Conservation (phyloP, 208 protist genomes). For the Wallacemonas sp. region DNA sequence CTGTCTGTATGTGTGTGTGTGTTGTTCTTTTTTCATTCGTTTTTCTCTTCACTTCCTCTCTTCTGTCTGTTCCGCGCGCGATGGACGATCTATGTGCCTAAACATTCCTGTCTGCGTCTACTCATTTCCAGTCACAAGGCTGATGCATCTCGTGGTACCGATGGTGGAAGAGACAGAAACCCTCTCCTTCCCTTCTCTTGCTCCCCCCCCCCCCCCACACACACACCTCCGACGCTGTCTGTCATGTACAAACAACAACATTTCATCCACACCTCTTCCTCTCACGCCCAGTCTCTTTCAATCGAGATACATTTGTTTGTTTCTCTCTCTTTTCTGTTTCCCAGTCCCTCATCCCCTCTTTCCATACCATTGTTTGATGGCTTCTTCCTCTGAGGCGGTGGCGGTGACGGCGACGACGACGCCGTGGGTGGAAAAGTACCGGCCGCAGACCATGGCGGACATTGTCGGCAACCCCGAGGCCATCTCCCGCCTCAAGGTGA, state of each 20-base stretch:
- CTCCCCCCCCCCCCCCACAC: too few relatives aligned
- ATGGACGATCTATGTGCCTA: background rate
- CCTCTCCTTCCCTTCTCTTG: too few relatives aligned
- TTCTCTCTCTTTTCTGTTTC: background rate
- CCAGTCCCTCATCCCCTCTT: background rate
- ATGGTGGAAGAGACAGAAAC: too few relatives aligned
- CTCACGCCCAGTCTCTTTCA: too few relatives aligned
- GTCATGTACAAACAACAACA: too few relatives aligned
- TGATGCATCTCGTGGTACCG: too few relatives aligned
- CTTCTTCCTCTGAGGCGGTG: background rate
- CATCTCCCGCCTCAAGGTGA: slow-evolving; percentile 94
- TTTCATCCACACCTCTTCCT: too few relatives aligned
- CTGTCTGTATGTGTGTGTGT: slow-evolving; percentile 6
- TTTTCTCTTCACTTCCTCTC: background rate
- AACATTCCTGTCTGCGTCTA: too few relatives aligned
- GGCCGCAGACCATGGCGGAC: slow-evolving; percentile 95
- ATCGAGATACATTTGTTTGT: too few relatives aligned
- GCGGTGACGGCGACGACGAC: slow-evolving; percentile 9
- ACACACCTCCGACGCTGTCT: too few relatives aligned
- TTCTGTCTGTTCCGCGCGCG: background rate
- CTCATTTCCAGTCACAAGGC: too few relatives aligned
- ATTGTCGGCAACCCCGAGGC: slow-evolving; percentile 99
- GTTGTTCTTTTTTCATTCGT: slow-evolving; percentile 15
- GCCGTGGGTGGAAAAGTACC: slow-evolving; percentile 99
- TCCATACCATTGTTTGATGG: background rate